Percentiles rank a stretch among this genome's conserved stretches.
Conservation (phyloP, 352 stramenopile genomes). For the Globisporangium uncinulatum region DNA sequence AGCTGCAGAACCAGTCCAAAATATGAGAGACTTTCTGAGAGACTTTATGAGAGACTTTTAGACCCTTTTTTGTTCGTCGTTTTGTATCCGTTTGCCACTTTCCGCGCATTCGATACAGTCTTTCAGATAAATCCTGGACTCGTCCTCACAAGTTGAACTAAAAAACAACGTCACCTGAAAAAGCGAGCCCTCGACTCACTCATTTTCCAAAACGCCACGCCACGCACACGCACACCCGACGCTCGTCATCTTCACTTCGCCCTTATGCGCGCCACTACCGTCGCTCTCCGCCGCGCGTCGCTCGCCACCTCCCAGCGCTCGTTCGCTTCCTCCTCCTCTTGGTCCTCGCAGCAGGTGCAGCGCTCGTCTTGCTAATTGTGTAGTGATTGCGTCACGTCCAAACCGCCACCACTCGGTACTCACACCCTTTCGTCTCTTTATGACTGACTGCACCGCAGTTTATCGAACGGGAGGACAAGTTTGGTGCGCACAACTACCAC, state of each 20-base stretch:
- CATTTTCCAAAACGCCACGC: neutral
- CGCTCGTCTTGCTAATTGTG: too few species aligned
- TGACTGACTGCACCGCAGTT: too few species aligned
- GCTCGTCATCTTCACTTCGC: neutral
- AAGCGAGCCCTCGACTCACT: neutral
- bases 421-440: too few species aligned
- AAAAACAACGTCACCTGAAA: too few species aligned
- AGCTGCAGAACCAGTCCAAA: neutral
- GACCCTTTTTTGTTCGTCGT: neutral
- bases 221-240: neutral
- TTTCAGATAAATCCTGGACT: too few species aligned
- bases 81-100: too few species aligned
- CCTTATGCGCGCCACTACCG: neutral
- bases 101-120: too few species aligned
- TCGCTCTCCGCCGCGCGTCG: neutral
- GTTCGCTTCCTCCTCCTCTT: neutral
- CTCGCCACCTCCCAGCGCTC: neutral
- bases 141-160: neutral
- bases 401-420: too few species aligned
- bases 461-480: constrained; percentile 88
- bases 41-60: neutral
- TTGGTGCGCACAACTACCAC: constrained; percentile 98
- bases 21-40: too few species aligned
- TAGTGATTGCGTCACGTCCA: too few species aligned
- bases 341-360: too few species aligned